Percentiles rank a stretch among this genome's conserved stretches.
Evolutionary conservation across 352 stramenopile genomes (phyloP).

Genomic region (Phytopythium mirpurense): DNA sequence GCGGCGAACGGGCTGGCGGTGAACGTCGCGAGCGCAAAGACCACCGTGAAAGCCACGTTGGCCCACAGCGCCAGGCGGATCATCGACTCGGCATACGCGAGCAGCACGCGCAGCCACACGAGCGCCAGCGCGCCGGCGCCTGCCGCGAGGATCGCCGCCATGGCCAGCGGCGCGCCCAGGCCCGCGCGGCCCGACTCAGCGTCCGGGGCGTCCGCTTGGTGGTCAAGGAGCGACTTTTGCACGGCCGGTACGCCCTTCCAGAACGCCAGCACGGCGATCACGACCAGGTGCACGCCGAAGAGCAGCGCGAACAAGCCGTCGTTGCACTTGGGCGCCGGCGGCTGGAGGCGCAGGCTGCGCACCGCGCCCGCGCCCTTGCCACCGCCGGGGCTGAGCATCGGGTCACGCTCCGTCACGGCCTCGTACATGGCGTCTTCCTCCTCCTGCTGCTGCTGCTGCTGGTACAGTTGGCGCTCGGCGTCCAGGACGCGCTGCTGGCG

Average conservation of each 20-base stretch:
- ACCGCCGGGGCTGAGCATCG: constrained; percentile 59
- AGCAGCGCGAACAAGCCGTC: constrained; percentile 66
- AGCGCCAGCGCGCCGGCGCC: constrained; percentile 52
- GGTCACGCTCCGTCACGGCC: constrained; percentile 59
- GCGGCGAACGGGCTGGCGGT: constrained; percentile 54
- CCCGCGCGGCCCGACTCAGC: constrained; percentile 13
- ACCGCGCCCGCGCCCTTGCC: constrained; percentile 34
- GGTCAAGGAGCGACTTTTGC: constrained; percentile 19
- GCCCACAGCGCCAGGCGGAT: constrained; percentile 80
- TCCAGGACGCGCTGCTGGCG: neutral
- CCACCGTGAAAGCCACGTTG: constrained; percentile 69
- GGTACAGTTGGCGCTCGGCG: neutral
- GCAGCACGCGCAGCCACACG: constrained; percentile 75
- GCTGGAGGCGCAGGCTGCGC: constrained; percentile 59
- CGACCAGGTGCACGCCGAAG: constrained; percentile 56
- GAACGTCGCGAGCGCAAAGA: constrained; percentile 59
- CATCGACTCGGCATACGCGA: constrained; percentile 67
- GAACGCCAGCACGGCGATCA: constrained; percentile 60
- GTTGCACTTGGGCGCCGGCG: constrained; percentile 59
- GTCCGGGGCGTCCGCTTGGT: constrained; percentile 16
- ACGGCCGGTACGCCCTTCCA: constrained; percentile 65
- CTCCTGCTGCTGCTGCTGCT: too few relatives aligned
- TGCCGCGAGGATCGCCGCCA: constrained; percentile 44
- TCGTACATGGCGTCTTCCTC: constrained; percentile 60
- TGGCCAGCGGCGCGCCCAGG: constrained; percentile 41